Conservation (phyloP, 352 stramenopile species). For the Aphanomyces cochlioides region DNA sequence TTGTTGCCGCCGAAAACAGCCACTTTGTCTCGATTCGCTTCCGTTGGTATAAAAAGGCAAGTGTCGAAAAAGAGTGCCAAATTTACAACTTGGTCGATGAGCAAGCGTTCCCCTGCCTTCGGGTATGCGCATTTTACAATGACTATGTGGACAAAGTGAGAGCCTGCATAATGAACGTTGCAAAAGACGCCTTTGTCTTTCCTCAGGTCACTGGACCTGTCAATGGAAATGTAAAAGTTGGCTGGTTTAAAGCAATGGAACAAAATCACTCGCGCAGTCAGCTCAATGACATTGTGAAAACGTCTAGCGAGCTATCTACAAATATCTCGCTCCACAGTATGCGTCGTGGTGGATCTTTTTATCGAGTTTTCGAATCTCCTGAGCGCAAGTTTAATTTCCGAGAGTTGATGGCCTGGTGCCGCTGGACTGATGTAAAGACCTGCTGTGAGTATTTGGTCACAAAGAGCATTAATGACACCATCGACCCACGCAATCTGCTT, state of each 20-base stretch:
- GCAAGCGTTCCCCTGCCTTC: constrained; percentile 4
- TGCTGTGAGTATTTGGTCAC: not conserved
- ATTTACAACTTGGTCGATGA: constrained; percentile 17
- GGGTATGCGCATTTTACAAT: constrained; percentile 2
- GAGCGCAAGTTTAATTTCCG: not conserved
- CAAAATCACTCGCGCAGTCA: constrained; percentile 1
- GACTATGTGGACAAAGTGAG: not conserved
- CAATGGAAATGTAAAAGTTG: constrained; percentile 7
- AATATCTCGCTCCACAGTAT: not conserved
- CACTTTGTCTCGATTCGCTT: constrained; percentile 5
- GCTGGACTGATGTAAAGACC: not conserved
- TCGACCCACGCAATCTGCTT: not conserved
- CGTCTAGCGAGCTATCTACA: not conserved
- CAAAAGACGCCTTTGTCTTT: constrained; percentile 10
- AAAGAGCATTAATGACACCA: not conserved
- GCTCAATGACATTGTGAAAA: not conserved
- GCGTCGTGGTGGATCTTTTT: not conserved
- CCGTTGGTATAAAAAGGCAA: constrained; percentile 18
- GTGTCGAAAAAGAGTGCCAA: constrained; percentile 17
- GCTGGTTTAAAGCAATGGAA: constrained; percentile 4
- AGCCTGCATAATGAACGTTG: not conserved
- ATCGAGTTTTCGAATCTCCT: not conserved
- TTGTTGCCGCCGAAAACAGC: not conserved
- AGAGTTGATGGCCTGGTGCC: not conserved
- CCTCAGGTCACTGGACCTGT: not conserved